These are phyloP conservation scores for Plantago ovata DNA, from an alignment of 257 asterid genomes.

Conservation along the genomic window DNA sequence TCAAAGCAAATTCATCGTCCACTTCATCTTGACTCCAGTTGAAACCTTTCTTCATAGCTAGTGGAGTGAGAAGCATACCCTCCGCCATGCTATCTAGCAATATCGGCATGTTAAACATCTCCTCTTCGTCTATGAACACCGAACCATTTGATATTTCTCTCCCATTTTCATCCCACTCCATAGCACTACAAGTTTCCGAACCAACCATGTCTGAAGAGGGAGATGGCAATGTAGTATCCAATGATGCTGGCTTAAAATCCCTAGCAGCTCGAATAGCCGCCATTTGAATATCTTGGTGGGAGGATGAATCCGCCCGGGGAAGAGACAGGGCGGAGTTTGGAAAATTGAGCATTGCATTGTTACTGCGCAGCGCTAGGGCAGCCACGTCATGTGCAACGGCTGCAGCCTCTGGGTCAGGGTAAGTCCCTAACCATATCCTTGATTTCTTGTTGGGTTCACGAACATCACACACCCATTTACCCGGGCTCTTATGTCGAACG, in stretches of 20 bases:
- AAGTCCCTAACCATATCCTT: slow-evolving; percentile 48
- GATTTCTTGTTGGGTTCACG: slow-evolving; percentile 36
- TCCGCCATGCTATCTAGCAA: slow-evolving; percentile 79
- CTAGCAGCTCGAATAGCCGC: slow-evolving; percentile 33
- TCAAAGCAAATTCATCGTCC: slow-evolving; percentile 31
- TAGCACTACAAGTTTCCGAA: background rate
- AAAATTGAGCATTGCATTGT: slow-evolving; percentile 27
- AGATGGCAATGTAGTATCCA: background rate
- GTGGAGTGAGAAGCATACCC: slow-evolving; percentile 75
- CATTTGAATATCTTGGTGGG: slow-evolving; percentile 32
- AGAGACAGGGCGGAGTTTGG: slow-evolving; percentile 25
- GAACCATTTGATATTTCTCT: background rate
- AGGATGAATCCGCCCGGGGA: slow-evolving; percentile 25
- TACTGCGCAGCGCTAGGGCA: slow-evolving; percentile 41
- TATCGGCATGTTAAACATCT: slow-evolving; percentile 59
- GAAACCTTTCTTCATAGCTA: slow-evolving; percentile 59
- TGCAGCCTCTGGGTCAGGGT: slow-evolving; percentile 41
- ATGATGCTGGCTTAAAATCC: slow-evolving; percentile 9
- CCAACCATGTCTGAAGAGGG: background rate
- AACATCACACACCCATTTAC: slow-evolving; percentile 25
- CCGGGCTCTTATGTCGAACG: slow-evolving; percentile 26
- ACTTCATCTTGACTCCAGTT: slow-evolving; percentile 32
- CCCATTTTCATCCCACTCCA: background rate
- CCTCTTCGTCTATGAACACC: slow-evolving; percentile 54
- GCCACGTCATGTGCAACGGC: slow-evolving; percentile 58